Conservation (phyloP, 495 filamentous ascomycete species). For the Friedmanniomyces endolithicus region DNA sequence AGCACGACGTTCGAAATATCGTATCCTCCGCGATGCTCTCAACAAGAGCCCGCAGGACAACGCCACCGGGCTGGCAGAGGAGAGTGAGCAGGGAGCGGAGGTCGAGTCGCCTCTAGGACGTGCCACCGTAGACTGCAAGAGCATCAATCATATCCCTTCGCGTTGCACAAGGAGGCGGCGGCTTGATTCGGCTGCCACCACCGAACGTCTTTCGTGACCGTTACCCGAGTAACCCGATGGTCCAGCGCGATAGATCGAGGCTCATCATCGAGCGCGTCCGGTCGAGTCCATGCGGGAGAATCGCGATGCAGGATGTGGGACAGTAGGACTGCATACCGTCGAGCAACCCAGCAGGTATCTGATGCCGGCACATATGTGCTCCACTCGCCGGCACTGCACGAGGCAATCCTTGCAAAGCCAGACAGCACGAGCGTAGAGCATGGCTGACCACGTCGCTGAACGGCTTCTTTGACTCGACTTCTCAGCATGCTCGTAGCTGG, state of each 20-base stretch:
- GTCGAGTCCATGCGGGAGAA: slow-evolving; percentile 26
- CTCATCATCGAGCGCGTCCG: too few species aligned
- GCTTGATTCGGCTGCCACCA: slow-evolving; percentile 35
- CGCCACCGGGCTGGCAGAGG: slow-evolving; percentile 1
- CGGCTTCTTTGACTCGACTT: slow-evolving; percentile 2
- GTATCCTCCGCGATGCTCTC: slow-evolving; percentile 15
- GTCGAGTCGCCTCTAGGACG: slow-evolving; percentile 17
- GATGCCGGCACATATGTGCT: slow-evolving; percentile 22
- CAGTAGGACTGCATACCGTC: slow-evolving; percentile 33
- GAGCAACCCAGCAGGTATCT: slow-evolving; percentile 25
- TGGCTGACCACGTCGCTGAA: slow-evolving; percentile 19
- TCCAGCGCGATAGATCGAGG: slow-evolving; percentile 37
- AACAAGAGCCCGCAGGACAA: not conserved
- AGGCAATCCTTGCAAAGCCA: slow-evolving; percentile 15
- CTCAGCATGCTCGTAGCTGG: slow-evolving; percentile 20
- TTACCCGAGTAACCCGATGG: too few species aligned
- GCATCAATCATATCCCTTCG: not conserved
- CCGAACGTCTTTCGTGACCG: slow-evolving; percentile 49
- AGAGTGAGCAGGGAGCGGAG: slow-evolving; percentile 11
- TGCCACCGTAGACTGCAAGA: slow-evolving; percentile 15
- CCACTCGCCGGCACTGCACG: slow-evolving; percentile 22
- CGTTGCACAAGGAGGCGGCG: not conserved
- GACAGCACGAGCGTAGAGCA: slow-evolving; percentile 15
- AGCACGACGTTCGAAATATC: slow-evolving; percentile 18
- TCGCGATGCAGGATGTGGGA: slow-evolving; percentile 34